Conservation (phyloP, 2,329 filamentous ascomycete genomes). For the Orbilia javanica region DNA sequence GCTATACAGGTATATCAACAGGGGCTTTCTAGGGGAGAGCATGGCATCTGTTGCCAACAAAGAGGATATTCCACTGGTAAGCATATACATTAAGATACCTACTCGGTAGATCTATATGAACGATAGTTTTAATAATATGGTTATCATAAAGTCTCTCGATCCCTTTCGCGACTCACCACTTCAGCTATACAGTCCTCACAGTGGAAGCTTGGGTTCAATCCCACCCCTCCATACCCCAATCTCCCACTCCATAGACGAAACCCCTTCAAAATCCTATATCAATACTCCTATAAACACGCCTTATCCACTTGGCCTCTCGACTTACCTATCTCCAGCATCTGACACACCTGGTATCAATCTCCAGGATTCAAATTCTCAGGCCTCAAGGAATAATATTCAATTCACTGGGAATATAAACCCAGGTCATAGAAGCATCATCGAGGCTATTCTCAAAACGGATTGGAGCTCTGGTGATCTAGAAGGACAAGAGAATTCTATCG, state of each 20-base stretch:
- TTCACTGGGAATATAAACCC: conserved; percentile 28
- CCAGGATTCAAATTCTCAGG: background rate
- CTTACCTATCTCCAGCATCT: background rate
- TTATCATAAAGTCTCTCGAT: background rate
- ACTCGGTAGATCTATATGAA: background rate
- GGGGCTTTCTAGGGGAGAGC: background rate
- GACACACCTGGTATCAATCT: background rate
- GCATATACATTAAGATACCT: background rate
- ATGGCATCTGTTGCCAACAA: conserved; percentile 26
- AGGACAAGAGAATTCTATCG: background rate
- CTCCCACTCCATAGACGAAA: background rate
- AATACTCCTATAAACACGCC: background rate
- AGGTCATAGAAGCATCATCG: conserved; percentile 4
- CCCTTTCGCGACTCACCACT: background rate
- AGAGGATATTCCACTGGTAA: conserved; percentile 13
- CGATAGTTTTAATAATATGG: background rate
- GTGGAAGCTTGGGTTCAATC: background rate
- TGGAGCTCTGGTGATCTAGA: background rate
- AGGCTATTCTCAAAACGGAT: conserved; percentile 15
- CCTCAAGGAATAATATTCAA: background rate
- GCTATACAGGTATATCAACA: background rate
- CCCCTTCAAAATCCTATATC: background rate
- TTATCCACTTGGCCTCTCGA: background rate
- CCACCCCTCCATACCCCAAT: no score
- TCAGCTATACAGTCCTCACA: background rate